A percentile compares a stretch with the other conserved stretches of the same genome.
These are phyloP conservation scores for Colletotrichum gigasporum DNA, from an alignment of 2,329 filamentous ascomycete species.

Conservation along the genomic window DNA sequence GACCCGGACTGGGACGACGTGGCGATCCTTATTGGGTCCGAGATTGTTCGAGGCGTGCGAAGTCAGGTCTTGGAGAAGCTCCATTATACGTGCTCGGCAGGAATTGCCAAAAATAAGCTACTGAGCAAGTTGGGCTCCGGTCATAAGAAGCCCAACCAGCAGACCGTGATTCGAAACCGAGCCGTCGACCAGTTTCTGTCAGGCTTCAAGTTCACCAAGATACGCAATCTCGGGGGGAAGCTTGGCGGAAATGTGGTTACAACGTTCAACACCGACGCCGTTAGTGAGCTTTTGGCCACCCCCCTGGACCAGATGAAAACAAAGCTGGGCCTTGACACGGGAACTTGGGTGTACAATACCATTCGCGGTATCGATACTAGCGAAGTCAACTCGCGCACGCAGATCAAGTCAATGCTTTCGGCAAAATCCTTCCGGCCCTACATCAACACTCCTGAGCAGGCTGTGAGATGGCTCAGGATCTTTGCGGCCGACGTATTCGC, in stretches of 20 bases:
- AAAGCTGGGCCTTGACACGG: slow-evolving; percentile 85
- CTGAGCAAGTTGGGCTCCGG: slow-evolving; percentile 92
- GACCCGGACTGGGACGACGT: slow-evolving; percentile 98
- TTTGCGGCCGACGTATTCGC: slow-evolving; percentile 93
- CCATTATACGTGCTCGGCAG: slow-evolving; percentile 91
- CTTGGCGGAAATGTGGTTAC: slow-evolving; percentile 86
- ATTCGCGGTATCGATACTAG: slow-evolving; percentile 87
- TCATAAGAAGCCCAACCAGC: slow-evolving; percentile 91
- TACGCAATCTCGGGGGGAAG: slow-evolving; percentile 94
- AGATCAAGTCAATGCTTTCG: slow-evolving; percentile 97
- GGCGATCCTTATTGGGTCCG: slow-evolving; percentile 84
- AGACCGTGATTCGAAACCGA: slow-evolving; percentile 91
- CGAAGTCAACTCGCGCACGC: slow-evolving; percentile 89
- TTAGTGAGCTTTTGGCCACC: slow-evolving; percentile 78
- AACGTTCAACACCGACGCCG: slow-evolving; percentile 82
- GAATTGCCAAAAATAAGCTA: slow-evolving; percentile 92
- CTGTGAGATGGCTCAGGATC: slow-evolving; percentile 85
- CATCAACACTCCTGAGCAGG: slow-evolving; percentile 82
- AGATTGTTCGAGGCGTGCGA: slow-evolving; percentile 84
- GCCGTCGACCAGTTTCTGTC: slow-evolving; percentile 82
- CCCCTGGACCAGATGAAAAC: slow-evolving; percentile 79
- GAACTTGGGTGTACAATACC: slow-evolving; percentile 83
- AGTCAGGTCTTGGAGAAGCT: slow-evolving; percentile 73
- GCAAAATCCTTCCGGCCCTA: slow-evolving; percentile 93
- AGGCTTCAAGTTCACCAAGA: slow-evolving; percentile 92